Evolutionary conservation across 2,329 filamentous ascomycete genomes (phyloP), one percentile per base, ranked within the genome.

Genomic region (Trichoderma breve): DNA sequence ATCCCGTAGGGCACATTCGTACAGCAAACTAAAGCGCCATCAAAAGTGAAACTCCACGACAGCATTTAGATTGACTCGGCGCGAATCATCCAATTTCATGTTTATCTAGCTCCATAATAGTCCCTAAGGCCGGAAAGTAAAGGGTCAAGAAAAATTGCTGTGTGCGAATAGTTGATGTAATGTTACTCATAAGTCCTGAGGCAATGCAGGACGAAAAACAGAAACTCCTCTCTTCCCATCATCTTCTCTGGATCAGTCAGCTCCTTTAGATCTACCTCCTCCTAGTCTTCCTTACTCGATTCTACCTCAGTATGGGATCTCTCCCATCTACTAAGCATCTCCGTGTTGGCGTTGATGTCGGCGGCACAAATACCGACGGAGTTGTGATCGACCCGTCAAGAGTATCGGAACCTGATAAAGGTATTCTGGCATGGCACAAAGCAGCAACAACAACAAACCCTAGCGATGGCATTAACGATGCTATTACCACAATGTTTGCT

Each of bases 71-170:
- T 9, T 43, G 39, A 9, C 39, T 43, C 0, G 15, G 15, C 39
- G 0, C 0, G 3, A 43, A n/a, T n/a, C 7, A n/a, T 43, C 1
- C 3, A 3, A 43, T 1, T 43, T n/a, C 18, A 43, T 43, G 3
- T 43, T 43, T 9, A n/a, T 43, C 15, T n/a, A 43, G 39, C 18
- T 43, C 15, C 7, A n/a, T 9, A 9, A 18, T n/a, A 43, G 7
- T n/a, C 39, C 39, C 18, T 7, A 4, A 43, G 39, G 3, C 39
- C 39, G 39, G 39, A 43, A 43, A 43, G 7, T 1, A n/a, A 43
- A 43, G 39, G 39, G 39, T 43, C 7, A n/a, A 43, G 39, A n/a
- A 43, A 43, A n/a, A 18, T 2, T 6, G 1, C 15, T 18, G 8
- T 18, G 39, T 43, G 15, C 15, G 39, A n/a, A 43, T 43, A 43